Percentiles rank a stretch among this genome's conserved stretches.
phyloP scores from a whole-genome alignment of 768 basidiomycete species.

The Suillus subluteus region DNA sequence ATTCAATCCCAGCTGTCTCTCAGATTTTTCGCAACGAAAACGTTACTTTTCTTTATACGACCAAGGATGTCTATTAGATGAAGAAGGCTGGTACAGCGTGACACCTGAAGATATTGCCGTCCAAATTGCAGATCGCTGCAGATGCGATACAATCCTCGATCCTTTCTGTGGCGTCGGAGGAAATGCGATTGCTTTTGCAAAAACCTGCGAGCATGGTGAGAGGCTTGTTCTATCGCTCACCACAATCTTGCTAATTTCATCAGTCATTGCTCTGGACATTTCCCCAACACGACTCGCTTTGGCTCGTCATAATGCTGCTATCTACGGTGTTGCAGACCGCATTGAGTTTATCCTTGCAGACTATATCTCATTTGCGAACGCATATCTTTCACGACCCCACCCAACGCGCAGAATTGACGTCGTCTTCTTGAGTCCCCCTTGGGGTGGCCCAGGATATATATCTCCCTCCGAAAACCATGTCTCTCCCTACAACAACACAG shows the following conservation, averaged over 20 bases:
- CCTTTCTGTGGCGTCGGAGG: conserved; percentile 98
- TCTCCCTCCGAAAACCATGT: conserved; percentile 32
- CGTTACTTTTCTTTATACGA: conserved; percentile 83
- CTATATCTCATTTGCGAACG: conserved; percentile 77
- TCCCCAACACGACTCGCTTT: conserved; percentile 84
- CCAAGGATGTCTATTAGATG: conserved; percentile 84
- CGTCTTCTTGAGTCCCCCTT: conserved; percentile 92
- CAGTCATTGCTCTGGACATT: conserved; percentile 93
- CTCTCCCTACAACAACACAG: conserved; percentile 7
- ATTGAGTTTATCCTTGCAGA: conserved; percentile 94
- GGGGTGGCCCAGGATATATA: conserved; percentile 87
- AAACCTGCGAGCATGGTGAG: conserved; percentile 92
- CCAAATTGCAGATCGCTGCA: conserved; percentile 92
- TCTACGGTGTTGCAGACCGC: conserved; percentile 93
- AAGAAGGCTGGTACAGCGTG: conserved; percentile 98
- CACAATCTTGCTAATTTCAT: conserved; percentile 8
- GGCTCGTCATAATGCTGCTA: conserved; percentile 89
- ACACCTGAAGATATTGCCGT: conserved; percentile 92
- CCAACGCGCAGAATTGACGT: conserved; percentile 71
- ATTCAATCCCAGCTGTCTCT: conserved; percentile 7
- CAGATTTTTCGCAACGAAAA: conserved; percentile 87
- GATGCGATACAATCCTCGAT: conserved; percentile 83
- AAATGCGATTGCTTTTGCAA: conserved; percentile 96
- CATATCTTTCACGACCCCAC: conserved; percentile 41
- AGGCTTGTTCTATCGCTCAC: not conserved